Evolutionary conservation across 495 filamentous ascomycete genomes (phyloP), one percentile per base, ranked within the genome.

Genomic region (Neurospora tetraspora): DNA sequence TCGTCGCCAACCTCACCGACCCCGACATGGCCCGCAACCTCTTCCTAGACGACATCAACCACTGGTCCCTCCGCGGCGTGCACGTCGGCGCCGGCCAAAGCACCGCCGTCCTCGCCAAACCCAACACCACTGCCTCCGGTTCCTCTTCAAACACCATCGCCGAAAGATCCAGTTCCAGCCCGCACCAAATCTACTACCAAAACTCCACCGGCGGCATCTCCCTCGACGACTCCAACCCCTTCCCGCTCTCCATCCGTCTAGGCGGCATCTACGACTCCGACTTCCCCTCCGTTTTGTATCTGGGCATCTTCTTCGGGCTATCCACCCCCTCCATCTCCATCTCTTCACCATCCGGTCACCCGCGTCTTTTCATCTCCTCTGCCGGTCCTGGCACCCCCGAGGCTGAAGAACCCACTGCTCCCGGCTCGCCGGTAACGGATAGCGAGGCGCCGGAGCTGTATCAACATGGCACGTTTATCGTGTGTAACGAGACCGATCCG

Each of bases 11-110:
- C 36, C 31, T 71, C 31, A 71, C 45, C n/a, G 42, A 71, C 31
- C 38, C 70, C 9, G 70, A 42, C 38, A 68, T 65, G 45, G 43
- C 39, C 45, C 36, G 14, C 27, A n/a, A 34, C 8, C 31, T 40
- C 27, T 69, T 31, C 34, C 16, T 36, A 5, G 37, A 31, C n/a
- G 23, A 34, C 42, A 23, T 69, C 18, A 71, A 71, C 45, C 34
- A 71, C 70, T 71, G 70, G 70, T 65, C 42, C 12, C 31, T 71
- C 0, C 23, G 23, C 14, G 70, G 70, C 36, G 27, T 68, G 3
- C 70, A 71, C 18, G 70, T 71, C 18, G 70, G 70, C 45, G 70
- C 70, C 10, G 70, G 70, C 27, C 70, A 71, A 39, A 65, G 45
- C 70, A 68, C 43, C 31, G 43, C 43, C 0, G 37, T 71, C 11